Percentiles rank a stretch among this genome's conserved stretches.
Evolutionary conservation across 2,329 filamentous ascomycete genomes (phyloP).

Genomic region (Ophiostoma sp.): DNA sequence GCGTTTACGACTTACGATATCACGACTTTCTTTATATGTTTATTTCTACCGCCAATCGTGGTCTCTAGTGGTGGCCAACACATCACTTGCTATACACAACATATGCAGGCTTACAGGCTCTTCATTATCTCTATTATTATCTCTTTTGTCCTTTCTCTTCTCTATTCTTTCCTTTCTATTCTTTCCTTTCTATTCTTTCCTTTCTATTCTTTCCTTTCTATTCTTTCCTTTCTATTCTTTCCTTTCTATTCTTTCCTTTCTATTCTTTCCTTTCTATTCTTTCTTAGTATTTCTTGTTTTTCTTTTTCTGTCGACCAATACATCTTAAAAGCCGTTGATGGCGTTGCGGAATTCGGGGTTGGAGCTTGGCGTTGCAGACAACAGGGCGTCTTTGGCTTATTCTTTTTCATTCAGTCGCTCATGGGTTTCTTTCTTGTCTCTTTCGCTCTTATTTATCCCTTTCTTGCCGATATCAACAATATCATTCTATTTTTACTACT

Average conservation of each 20-base stretch:
- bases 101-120: not conserved
- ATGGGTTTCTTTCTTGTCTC: not conserved
- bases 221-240: no score
- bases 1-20: not conserved
- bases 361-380: not conserved
- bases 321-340: not conserved
- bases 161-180: not conserved
- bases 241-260: no score
- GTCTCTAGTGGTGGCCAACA: not conserved
- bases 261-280: not conserved
- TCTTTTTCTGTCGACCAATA: not conserved
- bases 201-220: no score
- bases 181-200: not conserved
- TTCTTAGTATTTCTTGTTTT: no score
- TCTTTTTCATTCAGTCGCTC: not conserved
- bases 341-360: not conserved
- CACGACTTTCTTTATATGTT: not conserved
- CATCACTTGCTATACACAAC: not conserved
- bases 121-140: not conserved
- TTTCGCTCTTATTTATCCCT: not conserved
- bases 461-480: not conserved
- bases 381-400: not conserved
- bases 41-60: not conserved
- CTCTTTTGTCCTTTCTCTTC: not conserved
- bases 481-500: constrained; percentile 5